Base-by-base conservation (phyloP, 352 stramenopile genomes). In the Globisporangium canariense region DNA sequence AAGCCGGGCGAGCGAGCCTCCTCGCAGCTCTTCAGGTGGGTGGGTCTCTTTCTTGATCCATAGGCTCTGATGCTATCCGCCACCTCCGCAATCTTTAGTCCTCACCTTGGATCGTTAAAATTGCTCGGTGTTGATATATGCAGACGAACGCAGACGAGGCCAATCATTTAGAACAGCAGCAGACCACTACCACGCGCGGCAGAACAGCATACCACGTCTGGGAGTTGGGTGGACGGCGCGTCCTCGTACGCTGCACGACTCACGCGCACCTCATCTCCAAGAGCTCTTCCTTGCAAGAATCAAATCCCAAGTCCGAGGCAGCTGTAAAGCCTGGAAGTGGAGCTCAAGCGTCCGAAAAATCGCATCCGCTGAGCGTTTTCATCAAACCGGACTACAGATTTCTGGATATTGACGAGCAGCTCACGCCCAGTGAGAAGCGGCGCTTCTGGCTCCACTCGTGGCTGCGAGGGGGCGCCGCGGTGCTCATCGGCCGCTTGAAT, bases 401-500 rank as follows among this genome's bases (percentile, higher is more conserved):
- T 9, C 62, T 88, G 0, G 70, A 70, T n/a, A 20, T 88, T 7
- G 64, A 77, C 16, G 87, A 95, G 57, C 75, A 79, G 62, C 58
- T 94, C 22, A 86, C 81, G 16, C 65, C 65, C 1, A 86, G 77
- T 55, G 87, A 95, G 56, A 66, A 77, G 43, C 77, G 77, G 18
- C 72, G 73, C 1, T 79, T 91, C 52, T 92, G 85, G 84, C 62
- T 95, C 1, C 80, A 94, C 65, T 86, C 85, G 4, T 95, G 87
- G 87, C 67, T 95, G 14, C 80, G 85, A 9, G 85, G 87, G n/a
- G 73, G 76, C 14, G 77, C 82, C 0, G 60, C 63, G 6, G 58
- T 95, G n/a, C 36, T 85, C 6, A 57, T 94, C 5, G 78, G 71
- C 11, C 73, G 70, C 0, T n/a, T 91, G 7, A 58, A 79, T 6